A percentile compares a stretch with the other conserved stretches of the same genome.
Evolutionary conservation across 139 green algal species (phyloP).

Genomic region (Ulvella scutata): DNA sequence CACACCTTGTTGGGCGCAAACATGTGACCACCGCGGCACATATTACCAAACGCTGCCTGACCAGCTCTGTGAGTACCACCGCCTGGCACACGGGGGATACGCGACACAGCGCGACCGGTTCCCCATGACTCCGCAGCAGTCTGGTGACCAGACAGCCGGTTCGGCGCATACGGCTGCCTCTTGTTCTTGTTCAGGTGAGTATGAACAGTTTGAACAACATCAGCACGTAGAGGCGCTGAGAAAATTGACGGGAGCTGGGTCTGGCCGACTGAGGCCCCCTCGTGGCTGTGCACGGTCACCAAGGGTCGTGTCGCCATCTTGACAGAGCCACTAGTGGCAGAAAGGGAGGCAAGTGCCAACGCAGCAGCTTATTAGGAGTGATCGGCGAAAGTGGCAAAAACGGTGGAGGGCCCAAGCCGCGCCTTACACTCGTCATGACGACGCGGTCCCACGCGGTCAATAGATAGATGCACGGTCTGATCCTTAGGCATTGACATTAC

Average conservation of each 20-base stretch:
- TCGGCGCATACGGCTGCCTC: conserved; percentile 93
- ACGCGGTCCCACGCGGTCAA: no score
- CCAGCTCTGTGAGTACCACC: conserved; percentile 75
- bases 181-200: conserved; percentile 93
- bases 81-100: conserved; percentile 97
- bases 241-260: conserved; percentile 80
- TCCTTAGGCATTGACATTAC: no score
- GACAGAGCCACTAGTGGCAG: background rate
- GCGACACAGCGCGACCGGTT: conserved; percentile 95
- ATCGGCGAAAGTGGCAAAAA: no score
- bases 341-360: no score
- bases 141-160: conserved; percentile 82
- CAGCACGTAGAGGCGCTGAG: conserved; percentile 68
- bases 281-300: conserved; percentile 65
- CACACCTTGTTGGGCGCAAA: conserved; percentile 95
- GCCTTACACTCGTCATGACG: no score
- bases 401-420: no score
- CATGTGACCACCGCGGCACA: conserved; percentile 97
- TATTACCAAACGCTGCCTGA: conserved; percentile 99
- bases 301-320: conserved; percentile 51
- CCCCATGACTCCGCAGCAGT: conserved; percentile 97
- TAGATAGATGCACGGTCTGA: no score
- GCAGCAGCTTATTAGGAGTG: no score
- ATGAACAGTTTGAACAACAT: conserved; percentile 85
- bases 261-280: conserved; percentile 49